These are phyloP conservation scores for Huntiella decipiens DNA, from an alignment of 2,329 filamentous ascomycete species.

Conservation along the genomic window DNA sequence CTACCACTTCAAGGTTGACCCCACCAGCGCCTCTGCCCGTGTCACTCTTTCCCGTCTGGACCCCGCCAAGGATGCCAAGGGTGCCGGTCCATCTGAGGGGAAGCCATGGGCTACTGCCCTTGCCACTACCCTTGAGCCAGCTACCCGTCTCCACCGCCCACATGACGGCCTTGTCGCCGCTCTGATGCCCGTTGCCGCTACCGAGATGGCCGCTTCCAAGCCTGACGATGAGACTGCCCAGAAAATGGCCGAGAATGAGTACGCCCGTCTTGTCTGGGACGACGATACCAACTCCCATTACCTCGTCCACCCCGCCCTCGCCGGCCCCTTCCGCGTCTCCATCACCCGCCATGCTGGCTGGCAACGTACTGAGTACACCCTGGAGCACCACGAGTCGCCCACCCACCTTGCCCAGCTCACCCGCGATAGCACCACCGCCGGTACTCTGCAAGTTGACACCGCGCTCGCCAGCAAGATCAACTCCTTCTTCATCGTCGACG, in stretches of 20 bases:
- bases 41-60: slow-evolving; percentile 41
- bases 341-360: slow-evolving; percentile 39
- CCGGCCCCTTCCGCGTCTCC: slow-evolving; percentile 42
- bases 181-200: slow-evolving; percentile 47
- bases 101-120: slow-evolving; percentile 40
- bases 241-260: slow-evolving; percentile 46
- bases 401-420: slow-evolving; percentile 41
- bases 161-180: slow-evolving; percentile 47
- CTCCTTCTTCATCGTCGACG: slow-evolving; percentile 42
- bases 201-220: slow-evolving; percentile 41
- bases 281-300: slow-evolving; percentile 39
- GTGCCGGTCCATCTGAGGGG: slow-evolving; percentile 19
- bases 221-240: slow-evolving; percentile 31
- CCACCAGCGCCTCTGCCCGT: slow-evolving; percentile 43
- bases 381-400: slow-evolving; percentile 45
- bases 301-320: slow-evolving; percentile 43
- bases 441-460: slow-evolving; percentile 43
- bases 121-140: slow-evolving; percentile 37
- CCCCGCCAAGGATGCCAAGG: slow-evolving; percentile 37
- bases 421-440: slow-evolving; percentile 38
- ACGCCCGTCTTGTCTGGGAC: slow-evolving; percentile 54
- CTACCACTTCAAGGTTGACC: slow-evolving; percentile 45
- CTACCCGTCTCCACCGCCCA: slow-evolving; percentile 31
- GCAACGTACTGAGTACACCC: slow-evolving; percentile 42
- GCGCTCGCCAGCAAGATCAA: slow-evolving; percentile 39